Evolutionary conservation across 1,284 basidiomycete species (phyloP), one percentile per base, ranked within the genome.

Genomic region (Phylloboletellus chloephorus): DNA sequence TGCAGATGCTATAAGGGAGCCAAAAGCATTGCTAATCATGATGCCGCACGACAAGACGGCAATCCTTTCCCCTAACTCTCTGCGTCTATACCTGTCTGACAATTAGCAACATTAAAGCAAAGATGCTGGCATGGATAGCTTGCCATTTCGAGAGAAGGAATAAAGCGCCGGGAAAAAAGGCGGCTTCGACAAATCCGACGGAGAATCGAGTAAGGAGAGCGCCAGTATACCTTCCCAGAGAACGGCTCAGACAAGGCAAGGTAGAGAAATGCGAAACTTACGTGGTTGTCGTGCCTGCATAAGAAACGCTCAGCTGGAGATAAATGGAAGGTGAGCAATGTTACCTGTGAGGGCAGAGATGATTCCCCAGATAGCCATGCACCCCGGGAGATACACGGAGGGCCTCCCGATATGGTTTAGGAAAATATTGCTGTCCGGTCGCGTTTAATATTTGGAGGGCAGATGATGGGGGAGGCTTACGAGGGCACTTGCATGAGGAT

Each of bases 21-120:
- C 87, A 56, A 91, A 90, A 0, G 86, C 88, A 65, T 89, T 92
- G 47, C 80, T 83, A 46, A 91, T 78, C 37, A 91, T 67, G 55
- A 71, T 78, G 6, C 86, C 86, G 51, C 78, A 81, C 39, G 76
- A 79, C 13, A 93, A 71, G 36, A 86, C 63, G 2, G 87, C 80
- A 19, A 81, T 88, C 45, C 90, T 72, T 40, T 82, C 63, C 20
- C 82, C 83, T 19, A 88, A 64, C 52, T 88, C 84, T 17, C 67
- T 70, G 7, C 76, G 74, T 44, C 71, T 85, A 63, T 87, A 87
- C 52, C 52, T 54, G 24, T 43, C 35, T 11, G 19, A 25, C 5
- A 9, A 32, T 56, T 11, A 43, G 30, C 1, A 35, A 41, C 6
- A 23, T 23, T 30, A 16, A 13, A n/a, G 9, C n/a, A 15, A 23